Evolutionary conservation across 345 rosid genomes (phyloP), one percentile per base, ranked within the genome.

Genomic region (Clausena lansium): DNA sequence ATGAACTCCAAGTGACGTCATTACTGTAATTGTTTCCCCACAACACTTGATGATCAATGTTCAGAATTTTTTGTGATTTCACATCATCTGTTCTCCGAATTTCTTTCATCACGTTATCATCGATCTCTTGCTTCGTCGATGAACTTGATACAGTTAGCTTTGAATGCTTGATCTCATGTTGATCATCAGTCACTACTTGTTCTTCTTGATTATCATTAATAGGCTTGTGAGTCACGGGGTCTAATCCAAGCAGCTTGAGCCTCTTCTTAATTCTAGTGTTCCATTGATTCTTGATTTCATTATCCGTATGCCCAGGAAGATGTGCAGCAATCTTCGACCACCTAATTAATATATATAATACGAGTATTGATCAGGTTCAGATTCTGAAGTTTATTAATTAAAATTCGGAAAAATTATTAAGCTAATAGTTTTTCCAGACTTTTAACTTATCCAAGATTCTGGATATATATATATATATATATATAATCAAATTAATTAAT

Each of bases 211-310:
- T 52, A 52, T 5, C 57, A 11, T 13, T 45, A 41, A 83, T 61
- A 25, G 93, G 87, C 78, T 84, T 85, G 85, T 92, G 97, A 20
- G 86, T 89, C 39, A 78, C 74, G 9, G 96, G 96, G 82, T 90
- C 91, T 54, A 90, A 25, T 1, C 94, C 98, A 36, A 86, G 89
- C n/a, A 75, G 84, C 87, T 83, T 91, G 47, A 95, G 77, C 73
- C 84, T 90, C 93, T 90, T 95, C 88, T 93, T 95, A 83, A 95
- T 95, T 76, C 89, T 79, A 3, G 98, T 93, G 58, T 93, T 95
- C 98, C 98, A 95, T 30, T 95, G 98, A 74, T 95, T 95, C 81
- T 95, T 95, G 70, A 95, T 93, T 78, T 95, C 98, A 41, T 95
- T 95, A 76, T 95, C 98, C 5, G 98, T 93, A 14, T 98, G 91